Conservation (phyloP, 2,329 filamentous ascomycete genomes). For the Cladophialophora psammophila region DNA sequence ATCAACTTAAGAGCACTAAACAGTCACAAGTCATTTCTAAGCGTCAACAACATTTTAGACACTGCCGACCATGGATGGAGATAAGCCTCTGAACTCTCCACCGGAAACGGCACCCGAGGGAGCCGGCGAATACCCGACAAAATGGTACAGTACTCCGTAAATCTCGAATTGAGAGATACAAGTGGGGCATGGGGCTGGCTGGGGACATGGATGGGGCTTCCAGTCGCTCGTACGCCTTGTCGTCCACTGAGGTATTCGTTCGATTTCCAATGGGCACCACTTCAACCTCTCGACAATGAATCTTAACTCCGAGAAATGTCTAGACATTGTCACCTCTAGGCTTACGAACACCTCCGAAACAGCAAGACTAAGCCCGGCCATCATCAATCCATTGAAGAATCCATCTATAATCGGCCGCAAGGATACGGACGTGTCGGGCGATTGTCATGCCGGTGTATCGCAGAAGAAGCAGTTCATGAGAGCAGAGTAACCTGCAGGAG, state of each 20-base stretch:
- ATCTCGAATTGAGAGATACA: neutral
- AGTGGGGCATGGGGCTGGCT: neutral
- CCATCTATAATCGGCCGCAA: neutral
- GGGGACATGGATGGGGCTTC: neutral
- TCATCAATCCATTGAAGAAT: neutral
- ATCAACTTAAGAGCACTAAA: neutral
- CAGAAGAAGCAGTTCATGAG: neutral
- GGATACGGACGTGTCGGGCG: neutral
- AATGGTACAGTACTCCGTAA: neutral
- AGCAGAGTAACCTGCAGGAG: neutral
- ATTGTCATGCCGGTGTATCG: neutral
- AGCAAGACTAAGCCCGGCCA: neutral
- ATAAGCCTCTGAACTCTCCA: neutral
- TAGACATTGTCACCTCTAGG: neutral
- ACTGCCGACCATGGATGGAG: neutral
- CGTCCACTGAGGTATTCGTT: neutral
- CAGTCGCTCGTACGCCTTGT: neutral
- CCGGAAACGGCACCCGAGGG: constrained; percentile 1
- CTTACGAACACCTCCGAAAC: neutral
- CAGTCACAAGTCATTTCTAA: neutral
- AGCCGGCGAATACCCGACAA: neutral
- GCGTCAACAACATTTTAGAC: neutral
- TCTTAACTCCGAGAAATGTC: neutral
- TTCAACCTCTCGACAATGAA: neutral
- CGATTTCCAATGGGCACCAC: neutral